phyloP scores from a whole-genome alignment of 768 basidiomycete genomes.

The Gelatoporia subvermispora region DNA sequence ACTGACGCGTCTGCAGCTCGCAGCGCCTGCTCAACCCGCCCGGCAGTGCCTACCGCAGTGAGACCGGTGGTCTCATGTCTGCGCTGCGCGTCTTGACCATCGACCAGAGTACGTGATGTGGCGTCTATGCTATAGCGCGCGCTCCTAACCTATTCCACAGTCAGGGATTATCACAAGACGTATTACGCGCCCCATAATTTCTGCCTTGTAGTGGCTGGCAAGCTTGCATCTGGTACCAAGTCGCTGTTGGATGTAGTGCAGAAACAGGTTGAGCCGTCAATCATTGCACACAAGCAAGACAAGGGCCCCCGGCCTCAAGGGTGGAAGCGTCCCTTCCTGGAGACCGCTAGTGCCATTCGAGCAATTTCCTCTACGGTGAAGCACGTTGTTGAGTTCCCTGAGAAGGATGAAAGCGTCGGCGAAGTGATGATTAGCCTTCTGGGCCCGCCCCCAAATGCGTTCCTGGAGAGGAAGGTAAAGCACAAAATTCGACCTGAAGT shows the following conservation, averaged over 20 bases:
- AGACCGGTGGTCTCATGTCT: conserved; percentile 95
- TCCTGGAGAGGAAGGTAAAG: conserved; percentile 64
- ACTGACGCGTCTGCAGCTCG: conserved; percentile 37
- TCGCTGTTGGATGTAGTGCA: conserved; percentile 82
- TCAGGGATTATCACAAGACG: conserved; percentile 80
- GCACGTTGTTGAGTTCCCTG: conserved; percentile 86
- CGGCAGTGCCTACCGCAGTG: conserved; percentile 87
- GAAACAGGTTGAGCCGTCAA: conserved; percentile 74
- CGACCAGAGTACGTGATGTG: conserved; percentile 66
- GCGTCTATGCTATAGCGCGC: background rate
- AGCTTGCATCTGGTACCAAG: conserved; percentile 67
- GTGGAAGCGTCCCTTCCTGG: conserved; percentile 94
- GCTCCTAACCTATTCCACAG: conserved; percentile 39
- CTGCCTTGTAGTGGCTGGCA: conserved; percentile 84
- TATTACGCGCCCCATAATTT: conserved; percentile 96
- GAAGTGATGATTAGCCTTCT: conserved; percentile 75
- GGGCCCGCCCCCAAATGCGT: conserved; percentile 71
- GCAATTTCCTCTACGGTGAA: conserved; percentile 48
- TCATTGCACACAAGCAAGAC: conserved; percentile 71
- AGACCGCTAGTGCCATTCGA: conserved; percentile 71
- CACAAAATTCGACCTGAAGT: background rate
- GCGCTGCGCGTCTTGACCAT: conserved; percentile 80
- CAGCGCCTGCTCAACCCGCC: conserved; percentile 79
- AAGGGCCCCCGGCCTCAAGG: conserved; percentile 64
- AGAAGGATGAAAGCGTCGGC: conserved; percentile 92